These are phyloP conservation scores for Entomortierella parvispora DNA, from an alignment of 192 early-diverging fungal species.

Conservation along the genomic window DNA sequence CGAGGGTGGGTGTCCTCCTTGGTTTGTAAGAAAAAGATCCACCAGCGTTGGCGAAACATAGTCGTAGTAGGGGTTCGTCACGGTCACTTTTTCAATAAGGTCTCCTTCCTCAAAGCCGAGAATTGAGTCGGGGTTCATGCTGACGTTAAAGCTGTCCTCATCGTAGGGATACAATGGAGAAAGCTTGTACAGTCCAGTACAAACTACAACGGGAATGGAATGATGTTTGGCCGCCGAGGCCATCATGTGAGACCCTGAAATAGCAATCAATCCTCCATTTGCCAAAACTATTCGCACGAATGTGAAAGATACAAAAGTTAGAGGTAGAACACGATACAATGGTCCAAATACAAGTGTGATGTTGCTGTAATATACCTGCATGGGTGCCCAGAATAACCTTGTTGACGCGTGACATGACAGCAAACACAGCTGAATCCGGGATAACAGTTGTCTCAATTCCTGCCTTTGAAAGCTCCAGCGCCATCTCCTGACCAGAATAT, in stretches of 20 bases:
- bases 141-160: conserved; percentile 80
- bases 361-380: conserved; percentile 61
- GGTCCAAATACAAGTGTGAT: too few species aligned
- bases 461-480: conserved; percentile 69
- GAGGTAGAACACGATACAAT: too few species aligned
- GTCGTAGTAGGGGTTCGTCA: conserved; percentile 88
- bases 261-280: conserved; percentile 89
- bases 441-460: conserved; percentile 92
- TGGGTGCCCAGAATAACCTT: conserved; percentile 95
- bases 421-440: conserved; percentile 92
- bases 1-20: conserved; percentile 75
- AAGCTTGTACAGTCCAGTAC: conserved; percentile 86
- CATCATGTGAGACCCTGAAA: conserved; percentile 78
- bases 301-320: not conserved
- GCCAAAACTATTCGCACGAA: conserved; percentile 71
- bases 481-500: conserved; percentile 86
- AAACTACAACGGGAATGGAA: conserved; percentile 91
- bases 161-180: conserved; percentile 89
- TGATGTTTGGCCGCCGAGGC: conserved; percentile 91
- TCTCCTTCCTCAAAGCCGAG: conserved; percentile 79
- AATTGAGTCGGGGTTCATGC: conserved; percentile 78
- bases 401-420: conserved; percentile 96
- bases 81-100: conserved; percentile 77
- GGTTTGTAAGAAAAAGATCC: conserved; percentile 87
- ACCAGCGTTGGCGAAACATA: conserved; percentile 91